Base-by-base conservation (phyloP, 352 stramenopile genomes). In the Elongisporangium prolatum region DNA sequence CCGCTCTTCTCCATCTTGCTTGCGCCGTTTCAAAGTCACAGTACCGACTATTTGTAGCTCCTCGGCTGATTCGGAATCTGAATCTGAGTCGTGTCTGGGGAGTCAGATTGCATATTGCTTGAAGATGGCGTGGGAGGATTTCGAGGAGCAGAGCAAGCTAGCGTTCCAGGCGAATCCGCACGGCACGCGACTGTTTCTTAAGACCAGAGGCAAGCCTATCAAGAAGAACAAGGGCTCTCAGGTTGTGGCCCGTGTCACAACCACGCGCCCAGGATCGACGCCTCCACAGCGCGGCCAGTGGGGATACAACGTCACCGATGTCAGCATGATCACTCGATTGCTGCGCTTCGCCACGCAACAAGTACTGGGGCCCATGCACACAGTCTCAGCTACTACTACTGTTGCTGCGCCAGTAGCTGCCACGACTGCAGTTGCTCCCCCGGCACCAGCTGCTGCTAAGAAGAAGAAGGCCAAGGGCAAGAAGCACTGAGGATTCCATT, bases 281-380 rank as follows among this genome's bases (percentile, higher is more conserved):
- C 28, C 28, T 9, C 28, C 28, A 13, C 28, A 40, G 28, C 28
- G 28, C 17, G 52, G 25, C 21, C 54, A 18, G 34, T 52, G 63
- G 7, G 52, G 57, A 40, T 60, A 70, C 37, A 49, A 60, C 2
- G 62, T 74, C 52, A 76, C 74, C 25, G 72, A 73, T 52, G 51
- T 60, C 14, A 75, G 54, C 7, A 57, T 48, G 37, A 52, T 86
- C 25, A 81, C 68, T 51, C 67, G 75, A 8, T 56, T 91, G 57
- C 61, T 91, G 48, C 72, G 78, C 55, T 88, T 89, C 48, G 72
- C 73, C 28, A 88, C 89, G 78, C 77, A 89, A 55, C 75, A 88
- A 50, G 65, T 88, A 25, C 69, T 89, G 21, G 73, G 78, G 0
- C 68, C 81, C n/a, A 86, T 84, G 71, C 75, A 72, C 52, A 18